Evolutionary conservation across 768 basidiomycete species (phyloP), one percentile per base, ranked within the genome.

Genomic region (Serendipita sp.): DNA sequence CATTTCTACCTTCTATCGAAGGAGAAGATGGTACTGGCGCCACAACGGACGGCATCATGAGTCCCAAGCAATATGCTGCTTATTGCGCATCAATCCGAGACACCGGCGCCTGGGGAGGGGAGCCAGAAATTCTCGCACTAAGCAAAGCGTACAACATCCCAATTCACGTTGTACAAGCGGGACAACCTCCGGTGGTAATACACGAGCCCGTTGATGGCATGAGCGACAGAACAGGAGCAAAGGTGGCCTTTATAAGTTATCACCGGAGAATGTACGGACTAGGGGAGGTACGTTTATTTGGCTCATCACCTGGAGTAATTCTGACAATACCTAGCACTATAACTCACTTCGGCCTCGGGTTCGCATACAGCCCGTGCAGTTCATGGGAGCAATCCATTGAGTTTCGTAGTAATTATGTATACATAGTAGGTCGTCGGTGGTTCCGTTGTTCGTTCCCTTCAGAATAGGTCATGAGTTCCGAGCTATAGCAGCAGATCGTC

Each of bases 71-170:
- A 68, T 91, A 88, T 68, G 74, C 80, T 58, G 74, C 75, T 61
- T 98, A 99, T 71, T 96, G 93, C 70, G 72, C 74, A 62, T 77
- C 79, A 11, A 84, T 99, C 30, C 83, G 83, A 43, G 79, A 86
- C 70, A 94, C 92, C 24, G 85, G 83, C n/a, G 80, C 84, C 31
- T 98, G 96, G 96, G 96, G 96, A 56, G 95, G 96, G 38, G 93
- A 98, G 74, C 94, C 92, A 4, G 96, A 98, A 78, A 92, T 99
- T 33, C 78, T 88, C 67, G 96, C 96, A 2, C 76, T 98, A 16
- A 85, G 86, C 70, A 78, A 85, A 60, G 82, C 83, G 31, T 97
- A 81, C 71, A 79, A 84, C 62, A 75, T 94, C 42, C 86, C 93
- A 0, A 93, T 99, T 56, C 86, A 95, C 70, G 88, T 99, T 61